Base-by-base conservation (phyloP, 2,329 filamentous ascomycete species). In the Venturiaceae sp. region DNA sequence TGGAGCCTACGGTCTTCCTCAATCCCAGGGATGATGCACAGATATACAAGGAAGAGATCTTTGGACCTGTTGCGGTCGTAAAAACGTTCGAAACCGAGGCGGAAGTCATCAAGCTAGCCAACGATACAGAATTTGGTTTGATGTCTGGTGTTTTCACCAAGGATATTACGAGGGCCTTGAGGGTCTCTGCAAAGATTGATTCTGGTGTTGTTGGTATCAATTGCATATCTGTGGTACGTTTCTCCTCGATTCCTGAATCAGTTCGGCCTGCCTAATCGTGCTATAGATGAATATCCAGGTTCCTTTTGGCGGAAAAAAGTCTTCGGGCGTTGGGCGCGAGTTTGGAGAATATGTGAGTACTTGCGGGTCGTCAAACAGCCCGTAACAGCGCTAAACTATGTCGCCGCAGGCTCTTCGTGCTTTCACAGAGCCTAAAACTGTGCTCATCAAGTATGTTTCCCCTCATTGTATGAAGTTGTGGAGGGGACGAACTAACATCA, bases 231-330 rank as follows among this genome's bases (percentile, higher is more conserved):
- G n/a, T n/a, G n/a, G n/a, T n/a, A n/a, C 36, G 36, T 39, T 39
- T 16, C 13, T 13, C 36, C 13, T n/a, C n/a, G n/a, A n/a, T n/a
- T n/a, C n/a, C n/a, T n/a, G n/a, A n/a, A n/a, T n/a, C 36, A 16
- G 13, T 16, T 13, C 13, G 13, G 13, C 36, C 36, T n/a, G n/a
- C n/a, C n/a, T n/a, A n/a, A n/a, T n/a, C n/a, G n/a, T n/a, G n/a
- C n/a, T n/a, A n/a, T 11, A 9, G 8, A 54, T 36, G 13, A 32
- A 21, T 21, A 9, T 11, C 13, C 56, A 63, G 3, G 56, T 62
- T 16, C 66, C 69, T 0, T 71, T 71, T 57, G 69, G 69, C 6
- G 69, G 69, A 6, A 57, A 19, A 13, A 71, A 71, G 62, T 62
- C 68, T 60, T 64, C 60, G 28, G 69, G 69, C 2, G 23, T 67